Base-by-base conservation (phyloP, 306 rosid species). In the Cucumis hystrix region DNA sequence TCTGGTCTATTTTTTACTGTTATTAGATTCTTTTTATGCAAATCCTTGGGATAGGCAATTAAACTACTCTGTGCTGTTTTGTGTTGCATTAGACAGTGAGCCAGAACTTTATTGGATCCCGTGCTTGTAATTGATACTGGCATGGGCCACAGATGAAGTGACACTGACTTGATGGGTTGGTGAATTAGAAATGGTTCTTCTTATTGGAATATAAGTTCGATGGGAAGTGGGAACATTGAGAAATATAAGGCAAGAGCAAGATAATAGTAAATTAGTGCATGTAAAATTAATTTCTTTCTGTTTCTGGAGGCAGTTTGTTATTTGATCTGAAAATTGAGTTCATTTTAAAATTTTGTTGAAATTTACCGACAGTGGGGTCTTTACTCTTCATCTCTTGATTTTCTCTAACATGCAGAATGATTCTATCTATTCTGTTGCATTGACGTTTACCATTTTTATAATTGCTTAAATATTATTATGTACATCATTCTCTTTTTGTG, bases 1-100 rank as follows among this genome's bases (percentile, higher is more conserved):
- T 68, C 76, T 51, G 47, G 23, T 64, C 40, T 81, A 52, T 77
- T 61, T 69, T 23, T 84, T 82, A 86, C 93, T 43, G 52, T 16
- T 72, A 16, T 72, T 72, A 28, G 58, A 25, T 72, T 70, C 61
- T 28, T 16, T 8, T 72, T 14, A 52, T 25, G 41, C 41, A 72
- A 28, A 47, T 25, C 60, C 41, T 72, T n/a, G 45, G 43, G 58
- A 52, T 72, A 49, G 77, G 16, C 30, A 5, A 21, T 51, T 8
- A 9, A 49, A 21, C 45, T 52, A 47, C 39, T 47, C 40, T 45
- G 6, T 2, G 21, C 58, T 70, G 14, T 25, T 69, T 63, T 35
- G 15, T 65, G 71, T 65, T 47, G 58, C 23, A 21, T 47, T 47
- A 23, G 75, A 47, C 58, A 47, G 23, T 39, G 52, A 40, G 20